These are phyloP conservation scores for Paecilomyces fulvus DNA, from an alignment of 2,329 filamentous ascomycete genomes.

Conservation along the genomic window DNA sequence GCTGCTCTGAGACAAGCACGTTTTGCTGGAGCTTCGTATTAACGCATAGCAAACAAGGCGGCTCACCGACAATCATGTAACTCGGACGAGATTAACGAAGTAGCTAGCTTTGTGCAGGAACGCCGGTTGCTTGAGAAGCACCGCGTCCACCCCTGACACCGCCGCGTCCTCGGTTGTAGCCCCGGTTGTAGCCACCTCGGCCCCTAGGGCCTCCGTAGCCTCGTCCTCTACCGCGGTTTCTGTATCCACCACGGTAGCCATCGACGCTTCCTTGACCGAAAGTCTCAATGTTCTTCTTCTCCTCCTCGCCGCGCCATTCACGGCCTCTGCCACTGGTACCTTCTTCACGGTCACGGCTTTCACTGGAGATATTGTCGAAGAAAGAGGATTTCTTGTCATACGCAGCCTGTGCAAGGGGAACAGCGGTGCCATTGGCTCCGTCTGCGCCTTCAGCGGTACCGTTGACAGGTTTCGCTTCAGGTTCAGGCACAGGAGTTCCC, in stretches of 20 bases:
- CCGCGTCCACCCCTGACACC: slow-evolving; percentile 30
- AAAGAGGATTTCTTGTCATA: slow-evolving; percentile 90
- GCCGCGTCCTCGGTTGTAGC: slow-evolving; percentile 34
- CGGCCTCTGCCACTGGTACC: slow-evolving; percentile 60
- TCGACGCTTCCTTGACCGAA: slow-evolving; percentile 97
- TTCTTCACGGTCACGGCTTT: slow-evolving; percentile 79
- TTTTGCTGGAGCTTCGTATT: not conserved
- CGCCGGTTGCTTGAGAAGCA: slow-evolving; percentile 30
- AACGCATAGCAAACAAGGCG: not conserved
- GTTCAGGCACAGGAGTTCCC: slow-evolving; percentile 56
- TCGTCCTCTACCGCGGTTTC: slow-evolving; percentile 57
- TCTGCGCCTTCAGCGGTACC: slow-evolving; percentile 31
- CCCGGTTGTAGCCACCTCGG: slow-evolving; percentile 38
- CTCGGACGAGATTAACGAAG: not conserved
- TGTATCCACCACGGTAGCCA: slow-evolving; percentile 70
- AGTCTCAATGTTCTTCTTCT: slow-evolving; percentile 93
- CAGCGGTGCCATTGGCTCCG: slow-evolving; percentile 22
- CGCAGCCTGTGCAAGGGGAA: slow-evolving; percentile 38
- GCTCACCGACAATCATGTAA: not conserved
- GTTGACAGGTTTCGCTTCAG: slow-evolving; percentile 43
- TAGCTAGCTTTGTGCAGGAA: slow-evolving; percentile 24
- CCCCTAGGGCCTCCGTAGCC: slow-evolving; percentile 40
- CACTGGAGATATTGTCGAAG: slow-evolving; percentile 97
- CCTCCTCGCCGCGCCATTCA: slow-evolving; percentile 86
- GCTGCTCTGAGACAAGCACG: not conserved